Evolutionary conservation across 306 rosid genomes (phyloP), one percentile per base, ranked within the genome.

Genomic region (Quercus bicolor): DNA sequence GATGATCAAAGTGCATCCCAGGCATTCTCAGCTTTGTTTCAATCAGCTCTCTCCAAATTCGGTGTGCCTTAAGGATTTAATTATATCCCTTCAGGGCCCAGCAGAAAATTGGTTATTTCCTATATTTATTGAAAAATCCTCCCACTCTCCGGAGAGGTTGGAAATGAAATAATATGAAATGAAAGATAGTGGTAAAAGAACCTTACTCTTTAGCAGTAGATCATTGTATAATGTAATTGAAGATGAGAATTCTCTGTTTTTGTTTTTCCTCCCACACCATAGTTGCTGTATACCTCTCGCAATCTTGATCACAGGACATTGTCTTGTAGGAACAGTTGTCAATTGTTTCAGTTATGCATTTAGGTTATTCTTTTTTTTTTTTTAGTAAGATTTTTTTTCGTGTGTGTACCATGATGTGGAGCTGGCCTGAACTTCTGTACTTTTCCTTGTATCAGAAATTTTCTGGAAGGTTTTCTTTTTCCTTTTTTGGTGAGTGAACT

Each of bases 21-120:
- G 85, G 92, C 87, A 54, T 93, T 96, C 88, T 86, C 88, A 33
- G 76, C 90, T 20, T 61, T 93, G 78, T 96, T 96, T 79, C 96
- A 91, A 77, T 86, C 99, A n/a, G 98, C 99, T 73, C 73, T 96
- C 78, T 88, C 93, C 83, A 90, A 87, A 75, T 96, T 93, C 20
- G 93, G 97, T 73, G 71, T 61, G 72, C 78, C 86, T 45, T 94
- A 90, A 92, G 76, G 51, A 73, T 53, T 72, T 23, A 33, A 66
- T 82, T 18, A 76, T 84, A 64, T 73, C 74, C 60, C 53, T 70
- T 82, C 57, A 59, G 65, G 70, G 59, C 65, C 48, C 52, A 19
- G 74, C 7, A 5, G 74, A 52, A 45, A 78, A 57, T 83, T 52
- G 71, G 23, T 72, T 56, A 16, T 78, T 66, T 31, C 74, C 19